Evolutionary conservation across 768 basidiomycete genomes (phyloP).

Genomic region (Hericium rajendrae): DNA sequence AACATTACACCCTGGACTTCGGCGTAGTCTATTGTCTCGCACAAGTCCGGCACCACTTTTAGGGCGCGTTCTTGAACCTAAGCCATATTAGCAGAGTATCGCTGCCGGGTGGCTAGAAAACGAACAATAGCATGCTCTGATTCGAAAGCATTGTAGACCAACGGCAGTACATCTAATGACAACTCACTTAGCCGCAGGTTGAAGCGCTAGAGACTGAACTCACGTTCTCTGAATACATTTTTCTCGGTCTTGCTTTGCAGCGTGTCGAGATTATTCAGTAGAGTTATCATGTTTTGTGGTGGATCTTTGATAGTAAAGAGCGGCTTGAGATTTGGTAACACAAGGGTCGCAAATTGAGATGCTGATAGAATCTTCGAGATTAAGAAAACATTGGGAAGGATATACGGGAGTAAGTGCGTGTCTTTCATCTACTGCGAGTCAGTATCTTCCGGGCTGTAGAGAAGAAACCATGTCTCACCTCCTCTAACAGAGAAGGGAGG

Average conservation of each 20-base stretch:
- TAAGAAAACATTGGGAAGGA: slow-evolving; percentile 90
- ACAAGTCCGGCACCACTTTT: slow-evolving; percentile 73
- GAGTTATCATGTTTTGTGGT: slow-evolving; percentile 92
- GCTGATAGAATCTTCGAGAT: slow-evolving; percentile 75
- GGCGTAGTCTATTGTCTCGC: slow-evolving; percentile 90
- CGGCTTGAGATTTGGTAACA: slow-evolving; percentile 83
- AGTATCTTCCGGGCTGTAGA: neutral
- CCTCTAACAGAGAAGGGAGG: slow-evolving; percentile 85
- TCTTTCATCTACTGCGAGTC: slow-evolving; percentile 72
- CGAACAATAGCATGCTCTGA: slow-evolving; percentile 82
- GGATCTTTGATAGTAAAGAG: slow-evolving; percentile 89
- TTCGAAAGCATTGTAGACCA: slow-evolving; percentile 93
- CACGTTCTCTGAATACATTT: slow-evolving; percentile 79
- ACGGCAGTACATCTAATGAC: slow-evolving; percentile 76
- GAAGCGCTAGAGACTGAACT: slow-evolving; percentile 20
- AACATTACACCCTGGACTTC: slow-evolving; percentile 88
- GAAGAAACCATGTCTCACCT: slow-evolving; percentile 42
- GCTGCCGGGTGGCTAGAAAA: neutral
- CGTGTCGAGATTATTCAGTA: slow-evolving; percentile 82
- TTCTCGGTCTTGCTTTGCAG: slow-evolving; percentile 88
- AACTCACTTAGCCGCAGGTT: neutral
- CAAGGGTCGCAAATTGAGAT: slow-evolving; percentile 68
- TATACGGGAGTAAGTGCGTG: slow-evolving; percentile 82
- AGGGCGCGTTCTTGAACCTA: slow-evolving; percentile 91
- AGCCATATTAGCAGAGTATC: slow-evolving; percentile 6